Conservation (phyloP, 164 flowering plant species). For the Liriodendron chinense region DNA sequence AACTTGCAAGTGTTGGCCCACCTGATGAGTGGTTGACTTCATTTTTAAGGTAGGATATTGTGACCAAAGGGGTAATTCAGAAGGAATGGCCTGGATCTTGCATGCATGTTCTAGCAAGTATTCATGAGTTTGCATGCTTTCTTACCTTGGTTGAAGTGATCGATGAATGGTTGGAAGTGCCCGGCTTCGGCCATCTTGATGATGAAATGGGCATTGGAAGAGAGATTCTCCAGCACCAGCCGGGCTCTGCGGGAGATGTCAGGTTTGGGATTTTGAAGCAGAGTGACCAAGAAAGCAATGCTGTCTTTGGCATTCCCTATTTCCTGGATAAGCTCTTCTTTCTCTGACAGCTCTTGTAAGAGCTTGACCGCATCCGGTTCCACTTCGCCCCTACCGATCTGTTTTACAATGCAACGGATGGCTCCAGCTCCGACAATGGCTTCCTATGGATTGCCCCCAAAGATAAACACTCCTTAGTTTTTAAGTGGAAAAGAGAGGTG, state of each 20-base stretch:
- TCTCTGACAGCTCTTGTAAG: constrained; percentile 17
- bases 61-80: background rate
- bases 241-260: constrained; percentile 11
- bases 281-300: constrained; percentile 24
- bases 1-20: background rate
- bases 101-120: background rate
- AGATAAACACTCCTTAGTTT: too few relatives aligned
- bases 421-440: constrained; percentile 25
- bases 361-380: constrained; percentile 19
- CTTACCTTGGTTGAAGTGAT: constrained; percentile 24
- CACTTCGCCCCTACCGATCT: constrained; percentile 16
- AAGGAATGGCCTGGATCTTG: background rate
- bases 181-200: constrained; percentile 20
- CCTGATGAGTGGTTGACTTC: background rate
- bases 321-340: constrained; percentile 12
- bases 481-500: too few relatives aligned
- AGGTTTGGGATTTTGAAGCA: constrained; percentile 13
- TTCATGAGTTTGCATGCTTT: background rate
- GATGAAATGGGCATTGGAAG: constrained; percentile 11
- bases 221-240: constrained; percentile 9
- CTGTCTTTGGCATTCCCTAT: constrained; percentile 24
- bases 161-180: constrained; percentile 20
- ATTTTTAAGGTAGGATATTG: background rate
- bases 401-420: constrained; percentile 16
- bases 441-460: constrained; percentile 4